Percentiles rank a stretch among this genome's conserved stretches.
phyloP scores from a whole-genome alignment of 78 protist genomes.

The Dictyostelium brefeldianum region DNA sequence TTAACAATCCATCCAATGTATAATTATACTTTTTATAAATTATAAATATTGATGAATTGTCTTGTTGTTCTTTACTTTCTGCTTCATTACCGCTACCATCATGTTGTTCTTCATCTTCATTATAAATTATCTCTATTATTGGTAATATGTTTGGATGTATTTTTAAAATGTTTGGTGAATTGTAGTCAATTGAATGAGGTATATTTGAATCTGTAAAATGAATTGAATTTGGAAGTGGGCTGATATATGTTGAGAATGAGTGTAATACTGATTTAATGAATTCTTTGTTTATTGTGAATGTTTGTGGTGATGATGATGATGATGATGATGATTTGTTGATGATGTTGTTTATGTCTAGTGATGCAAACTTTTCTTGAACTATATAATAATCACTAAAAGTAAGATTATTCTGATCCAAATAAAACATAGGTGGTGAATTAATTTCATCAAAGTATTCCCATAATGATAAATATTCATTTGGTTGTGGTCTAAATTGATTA shows the following conservation, averaged over 20 bases:
- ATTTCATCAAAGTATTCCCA: conserved; percentile 80
- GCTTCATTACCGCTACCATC: neutral
- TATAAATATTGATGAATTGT: neutral
- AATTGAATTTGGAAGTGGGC: conserved; percentile 73
- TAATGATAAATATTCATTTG: conserved; percentile 37
- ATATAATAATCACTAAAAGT: neutral
- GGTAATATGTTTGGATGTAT: conserved; percentile 71
- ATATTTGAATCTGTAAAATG: conserved; percentile 58
- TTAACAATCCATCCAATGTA: conserved; percentile 55
- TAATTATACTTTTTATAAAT: conserved; percentile 33
- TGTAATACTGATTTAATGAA: conserved; percentile 22
- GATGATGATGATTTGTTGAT: neutral
- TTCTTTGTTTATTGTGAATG: conserved; percentile 21
- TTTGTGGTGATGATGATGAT: neutral
- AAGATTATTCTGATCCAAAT: conserved; percentile 40
- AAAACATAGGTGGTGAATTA: conserved; percentile 47
- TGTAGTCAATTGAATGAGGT: conserved; percentile 73
- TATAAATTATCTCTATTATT: conserved; percentile 41
- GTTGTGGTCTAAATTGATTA: conserved; percentile 43
- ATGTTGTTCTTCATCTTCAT: neutral
- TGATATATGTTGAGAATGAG: conserved; percentile 57
- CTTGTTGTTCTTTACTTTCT: neutral
- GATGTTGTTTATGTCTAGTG: neutral
- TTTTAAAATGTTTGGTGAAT: conserved; percentile 31
- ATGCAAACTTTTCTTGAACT: conserved; percentile 41